Base-by-base conservation (phyloP, 2,329 filamentous ascomycete genomes). In the Fusarium siculi region DNA sequence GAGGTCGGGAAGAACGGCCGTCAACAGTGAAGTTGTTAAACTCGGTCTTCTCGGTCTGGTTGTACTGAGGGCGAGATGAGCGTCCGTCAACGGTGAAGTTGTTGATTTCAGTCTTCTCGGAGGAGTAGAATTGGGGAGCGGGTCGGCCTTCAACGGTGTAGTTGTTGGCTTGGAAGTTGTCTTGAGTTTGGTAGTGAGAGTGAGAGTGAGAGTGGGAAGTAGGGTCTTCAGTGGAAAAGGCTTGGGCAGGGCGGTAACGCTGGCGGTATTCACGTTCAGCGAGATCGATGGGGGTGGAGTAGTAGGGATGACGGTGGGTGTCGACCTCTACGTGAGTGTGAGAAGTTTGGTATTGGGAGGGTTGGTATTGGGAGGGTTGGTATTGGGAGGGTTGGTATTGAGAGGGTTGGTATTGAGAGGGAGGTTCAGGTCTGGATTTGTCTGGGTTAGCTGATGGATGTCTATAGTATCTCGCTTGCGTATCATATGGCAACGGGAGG, bases 281-380 rank as follows among this genome's bases (percentile, higher is more conserved):
- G 76, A 88, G 82, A 84, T 92, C 90, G 82, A 92, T 86, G 76
- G 87, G 83, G 76, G 82, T 86, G 77, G 85, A 81, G 80, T 84
- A 83, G 72, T 84, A 83, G 72, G 84, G 81, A 79, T 84, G 83
- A 77, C 83, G 82, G 75, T 86, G 86, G 74, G 78, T 79, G 82
- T 93, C 87, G 80, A 91, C 85, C 84, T 93, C 89, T 82, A 93
- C 84, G 81, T 90, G 89, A 82, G 89, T 87, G 82, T 92, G 76
- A 78, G 76, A 78, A 68, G 76, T 89, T 79, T 87, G 85, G 85
- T 89, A 91, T 78, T 85, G 77, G 73, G 79, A 78, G 74, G 76
- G 77, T 78, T 77, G 60, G 60, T 62, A 67, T 44, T 85, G 78
- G 73, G 79, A 79, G 74, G 76, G 77, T 79, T 67, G 65, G 66